Conservation (phyloP, 164 flowering plant genomes). For the Akebia trifoliata region DNA sequence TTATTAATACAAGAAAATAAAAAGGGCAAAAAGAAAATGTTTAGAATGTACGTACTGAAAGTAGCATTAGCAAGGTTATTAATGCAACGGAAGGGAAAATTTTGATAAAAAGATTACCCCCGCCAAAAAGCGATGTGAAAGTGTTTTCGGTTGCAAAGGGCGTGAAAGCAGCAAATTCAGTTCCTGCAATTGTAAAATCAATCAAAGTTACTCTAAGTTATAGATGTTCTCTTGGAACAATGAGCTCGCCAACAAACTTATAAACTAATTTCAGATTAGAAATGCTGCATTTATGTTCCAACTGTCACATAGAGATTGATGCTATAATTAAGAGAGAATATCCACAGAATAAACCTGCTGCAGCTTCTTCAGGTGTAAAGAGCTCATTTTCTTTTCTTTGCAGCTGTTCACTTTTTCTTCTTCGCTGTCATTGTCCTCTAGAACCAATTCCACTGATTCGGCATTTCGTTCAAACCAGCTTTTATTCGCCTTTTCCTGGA, state of each 20-base stretch:
- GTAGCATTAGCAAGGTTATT: background rate
- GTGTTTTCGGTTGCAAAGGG: conserved; percentile 79
- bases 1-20: no score
- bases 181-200: conserved; percentile 49
- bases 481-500: conserved; percentile 70
- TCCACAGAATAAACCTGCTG: conserved; percentile 52
- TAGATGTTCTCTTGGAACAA: background rate
- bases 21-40: background rate
- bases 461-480: conserved; percentile 85
- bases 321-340: no score
- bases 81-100: background rate
- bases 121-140: conserved; percentile 79
- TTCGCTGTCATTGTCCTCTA: conserved; percentile 79
- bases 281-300: background rate
- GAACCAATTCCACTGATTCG: conserved; percentile 56
- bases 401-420: conserved; percentile 64
- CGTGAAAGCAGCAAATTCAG: conserved; percentile 53
- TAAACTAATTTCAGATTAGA: background rate
- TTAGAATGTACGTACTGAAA: background rate
- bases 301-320: no score
- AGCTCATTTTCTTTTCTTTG: conserved; percentile 54
- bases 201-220: background rate
- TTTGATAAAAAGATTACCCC: conserved; percentile 46
- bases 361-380: conserved; percentile 49
- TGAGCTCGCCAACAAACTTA: conserved; percentile 1